Evolutionary conservation across 1,284 basidiomycete genomes (phyloP), one percentile per base, ranked within the genome.

Genomic region (Ganoderma meredithae): DNA sequence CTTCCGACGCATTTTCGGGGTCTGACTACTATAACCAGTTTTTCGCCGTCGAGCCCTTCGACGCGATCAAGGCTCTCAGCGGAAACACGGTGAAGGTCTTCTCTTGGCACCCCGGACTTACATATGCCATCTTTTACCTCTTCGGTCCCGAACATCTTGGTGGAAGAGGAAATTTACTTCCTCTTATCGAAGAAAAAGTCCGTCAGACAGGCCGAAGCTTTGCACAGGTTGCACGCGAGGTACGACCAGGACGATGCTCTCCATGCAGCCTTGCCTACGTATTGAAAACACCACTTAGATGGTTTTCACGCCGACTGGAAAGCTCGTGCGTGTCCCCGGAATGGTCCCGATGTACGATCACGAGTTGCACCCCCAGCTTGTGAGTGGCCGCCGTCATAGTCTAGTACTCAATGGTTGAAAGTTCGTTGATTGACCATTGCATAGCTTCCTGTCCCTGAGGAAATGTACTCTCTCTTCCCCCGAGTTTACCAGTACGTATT

Each of bases 261-360:
- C 49, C 31, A 27, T 36, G 0, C 36, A n/a, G 10, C 33, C 6
- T 33, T 19, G 10, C 9, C 17, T 5, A 55, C 13, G 17, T 33
- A 19, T 13, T 55, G 27, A 55, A 55, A 31, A 6, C 27, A 19
- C 27, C 27, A 55, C 8, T 7, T 41, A 72, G 73, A 15, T 69
- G 10, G 10, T 58, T 10, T 71, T 72, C 36, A 22, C 52, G 19
- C 40, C 61, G 22, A 62, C 60, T 7, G 74, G 69, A 5, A 44
- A 63, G 8, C 60, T 77, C 1, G 41, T 76, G 0, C 59, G 62
- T 3, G 53, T 76, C 31, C 74, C 74, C 0, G 73, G 72, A 1
- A 40, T 77, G 31, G 70, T 72, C 9, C 70, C 73, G 0, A 75
- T 76, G 71, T 76, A 75, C 63, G 73, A 76, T 62, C 68, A 73